phyloP scores from a whole-genome alignment of 2,329 filamentous ascomycete genomes.

The Sporothrix pallida region DNA sequence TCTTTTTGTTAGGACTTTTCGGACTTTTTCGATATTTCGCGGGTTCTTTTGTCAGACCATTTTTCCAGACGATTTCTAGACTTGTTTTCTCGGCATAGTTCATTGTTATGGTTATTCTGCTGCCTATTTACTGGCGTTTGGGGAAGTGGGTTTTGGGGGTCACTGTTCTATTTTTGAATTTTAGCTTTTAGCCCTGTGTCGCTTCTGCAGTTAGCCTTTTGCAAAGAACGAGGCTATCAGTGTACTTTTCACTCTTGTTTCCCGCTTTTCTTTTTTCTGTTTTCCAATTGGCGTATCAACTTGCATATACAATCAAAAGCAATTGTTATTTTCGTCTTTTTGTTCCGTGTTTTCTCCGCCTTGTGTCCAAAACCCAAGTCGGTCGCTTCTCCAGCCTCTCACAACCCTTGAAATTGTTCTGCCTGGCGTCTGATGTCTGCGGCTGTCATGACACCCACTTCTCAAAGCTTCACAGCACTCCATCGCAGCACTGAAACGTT shows the following conservation, averaged over 20 bases:
- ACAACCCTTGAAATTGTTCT: slow-evolving; percentile 18
- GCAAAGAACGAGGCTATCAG: not conserved
- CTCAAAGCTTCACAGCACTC: no score
- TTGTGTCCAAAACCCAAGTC: not conserved
- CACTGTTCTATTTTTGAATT: slow-evolving; percentile 27
- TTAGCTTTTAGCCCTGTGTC: not conserved
- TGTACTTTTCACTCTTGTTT: not conserved
- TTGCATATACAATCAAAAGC: slow-evolving; percentile 20
- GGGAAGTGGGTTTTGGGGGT: slow-evolving; percentile 26
- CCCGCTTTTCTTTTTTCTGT: no score
- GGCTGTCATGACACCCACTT: not conserved
- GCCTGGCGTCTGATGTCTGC: slow-evolving; percentile 18
- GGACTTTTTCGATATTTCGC: slow-evolving; percentile 5
- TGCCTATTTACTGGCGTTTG: slow-evolving; percentile 28
- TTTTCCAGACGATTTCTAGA: slow-evolving; percentile 13
- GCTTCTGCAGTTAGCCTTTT: not conserved
- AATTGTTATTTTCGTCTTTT: not conserved
- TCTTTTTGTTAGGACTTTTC: slow-evolving; percentile 5
- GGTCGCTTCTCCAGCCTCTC: slow-evolving; percentile 17
- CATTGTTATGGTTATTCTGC: slow-evolving; percentile 24
- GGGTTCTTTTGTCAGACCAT: not conserved
- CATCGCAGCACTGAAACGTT: not conserved
- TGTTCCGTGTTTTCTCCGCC: not conserved
- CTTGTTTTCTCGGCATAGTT: slow-evolving; percentile 13
- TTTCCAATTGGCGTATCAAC: not conserved